phyloP scores from a whole-genome alignment of 2,329 filamentous ascomycete species.

The Hypoxylon rubiginosum region DNA sequence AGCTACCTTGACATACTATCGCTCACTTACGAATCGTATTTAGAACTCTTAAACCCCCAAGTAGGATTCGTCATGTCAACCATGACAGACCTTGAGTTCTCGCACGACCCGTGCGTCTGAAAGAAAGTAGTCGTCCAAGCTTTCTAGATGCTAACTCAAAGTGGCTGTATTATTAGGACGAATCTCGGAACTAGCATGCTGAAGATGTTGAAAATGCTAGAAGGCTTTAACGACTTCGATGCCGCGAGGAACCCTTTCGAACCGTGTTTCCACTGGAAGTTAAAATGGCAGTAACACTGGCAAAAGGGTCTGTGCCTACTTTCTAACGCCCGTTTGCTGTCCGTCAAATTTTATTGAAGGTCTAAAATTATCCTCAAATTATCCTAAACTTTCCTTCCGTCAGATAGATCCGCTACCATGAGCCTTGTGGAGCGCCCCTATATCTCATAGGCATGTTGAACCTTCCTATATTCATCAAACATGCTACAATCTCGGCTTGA shows the following conservation, averaged over 20 bases:
- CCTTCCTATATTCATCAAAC: too few relatives aligned
- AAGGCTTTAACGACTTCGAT: neutral
- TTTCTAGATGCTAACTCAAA: neutral
- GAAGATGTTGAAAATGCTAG: neutral
- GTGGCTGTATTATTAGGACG: neutral
- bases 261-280: neutral
- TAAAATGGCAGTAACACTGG: too few relatives aligned
- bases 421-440: too few relatives aligned
- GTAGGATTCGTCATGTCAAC: neutral
- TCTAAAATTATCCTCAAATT: too few relatives aligned
- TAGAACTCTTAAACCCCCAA: neutral
- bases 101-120: neutral
- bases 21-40: neutral
- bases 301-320: too few relatives aligned
- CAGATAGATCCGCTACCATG: too few relatives aligned
- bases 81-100: neutral
- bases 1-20: constrained; percentile 7
- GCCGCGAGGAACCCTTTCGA: neutral
- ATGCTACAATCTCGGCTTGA: too few relatives aligned
- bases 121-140: neutral
- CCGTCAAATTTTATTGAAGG: too few relatives aligned
- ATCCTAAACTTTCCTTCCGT: too few relatives aligned
- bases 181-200: neutral
- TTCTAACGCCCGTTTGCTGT: too few relatives aligned
- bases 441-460: too few relatives aligned